A percentile compares a stretch with the other conserved stretches of the same genome.
Conservation (phyloP, 768 basidiomycete species). For the Leccinum subtestaceum region DNA sequence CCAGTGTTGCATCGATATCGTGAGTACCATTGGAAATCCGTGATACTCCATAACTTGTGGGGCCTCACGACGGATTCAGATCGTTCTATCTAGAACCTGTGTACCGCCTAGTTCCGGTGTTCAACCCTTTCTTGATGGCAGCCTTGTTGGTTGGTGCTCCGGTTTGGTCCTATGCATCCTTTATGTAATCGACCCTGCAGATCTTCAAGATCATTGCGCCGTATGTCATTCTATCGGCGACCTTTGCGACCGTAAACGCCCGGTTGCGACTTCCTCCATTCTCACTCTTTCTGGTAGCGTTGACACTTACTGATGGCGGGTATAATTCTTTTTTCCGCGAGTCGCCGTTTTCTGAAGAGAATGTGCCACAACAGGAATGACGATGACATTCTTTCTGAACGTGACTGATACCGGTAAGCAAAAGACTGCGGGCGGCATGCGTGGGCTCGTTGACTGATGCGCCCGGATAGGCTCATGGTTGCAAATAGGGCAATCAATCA, state of each 20-base stretch:
- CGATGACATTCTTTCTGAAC: conserved; percentile 77
- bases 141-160: conserved; percentile 52
- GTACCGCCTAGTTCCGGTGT: conserved; percentile 81
- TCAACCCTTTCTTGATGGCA: conserved; percentile 84
- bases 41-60: neutral
- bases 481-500: conserved; percentile 86
- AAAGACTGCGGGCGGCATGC: neutral
- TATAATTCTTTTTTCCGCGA: neutral
- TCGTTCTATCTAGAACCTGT: conserved; percentile 89
- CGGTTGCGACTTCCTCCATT: conserved; percentile 71
- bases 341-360: neutral
- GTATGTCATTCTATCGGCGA: conserved; percentile 71
- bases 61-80: conserved; percentile 28
- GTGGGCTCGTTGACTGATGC: conserved; percentile 4
- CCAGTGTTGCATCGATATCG: conserved; percentile 82
- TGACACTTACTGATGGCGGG: conserved; percentile 45
- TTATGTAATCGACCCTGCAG: conserved; percentile 33
- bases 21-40: conserved; percentile 33
- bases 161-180: neutral
- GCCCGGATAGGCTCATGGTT: conserved; percentile 68
- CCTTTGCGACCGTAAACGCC: conserved; percentile 67
- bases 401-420: conserved; percentile 72
- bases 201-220: conserved; percentile 82
- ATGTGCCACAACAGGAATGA: conserved; percentile 55
- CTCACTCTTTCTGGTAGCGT: conserved; percentile 73